Evolutionary conservation across 2,329 filamentous ascomycete genomes (phyloP), one percentile per base, ranked within the genome.

Genomic region (Apiospora kogelbergensis): DNA sequence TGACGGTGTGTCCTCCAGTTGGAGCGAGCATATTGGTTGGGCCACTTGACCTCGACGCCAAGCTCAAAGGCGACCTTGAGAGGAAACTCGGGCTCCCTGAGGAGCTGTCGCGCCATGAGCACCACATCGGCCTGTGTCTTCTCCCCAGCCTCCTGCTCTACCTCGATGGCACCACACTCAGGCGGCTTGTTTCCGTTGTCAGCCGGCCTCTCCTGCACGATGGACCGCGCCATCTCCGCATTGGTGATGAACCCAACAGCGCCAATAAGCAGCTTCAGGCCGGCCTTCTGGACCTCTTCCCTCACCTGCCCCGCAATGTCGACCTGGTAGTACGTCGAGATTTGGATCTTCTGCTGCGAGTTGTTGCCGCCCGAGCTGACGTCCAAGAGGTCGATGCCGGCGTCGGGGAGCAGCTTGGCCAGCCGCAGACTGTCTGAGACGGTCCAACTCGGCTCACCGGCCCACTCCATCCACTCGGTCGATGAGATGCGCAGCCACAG

Each of bases 351-450:
- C 76, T 92, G 90, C 60, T 80, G 78, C 44, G 83, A 79, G 77
- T 89, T 87, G 77, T 93, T 92, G 46, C 93, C 95, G 42, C 90
- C 93, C 0, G 90, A 90, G 74, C 90, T 94, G 69, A 97, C 89
- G 78, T 98, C 95, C 40, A 97, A 85, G 20, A 97, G 83, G 78
- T 98, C 95, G 57, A 97, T 86, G 40, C 95, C 95, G 15, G 86
- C 83, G 0, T 86, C 87, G 0, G 93, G 91, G 0, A 98, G 86
- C 11, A 91, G 82, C 76, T 88, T 86, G 17, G 93, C 92, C 3
- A 96, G 87, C 67, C 81, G 82, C 71, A 92, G 87, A 69, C 80
- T 92, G 72, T 94, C 86, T 57, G 90, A 86, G n/a, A 91, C 74
- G 5, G 88, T 90, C 93, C 93, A 97, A 30, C 82, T 85, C 7